These are phyloP conservation scores for Aspergillus vadensis DNA, from an alignment of 2,329 filamentous ascomycete genomes.

Conservation along the genomic window DNA sequence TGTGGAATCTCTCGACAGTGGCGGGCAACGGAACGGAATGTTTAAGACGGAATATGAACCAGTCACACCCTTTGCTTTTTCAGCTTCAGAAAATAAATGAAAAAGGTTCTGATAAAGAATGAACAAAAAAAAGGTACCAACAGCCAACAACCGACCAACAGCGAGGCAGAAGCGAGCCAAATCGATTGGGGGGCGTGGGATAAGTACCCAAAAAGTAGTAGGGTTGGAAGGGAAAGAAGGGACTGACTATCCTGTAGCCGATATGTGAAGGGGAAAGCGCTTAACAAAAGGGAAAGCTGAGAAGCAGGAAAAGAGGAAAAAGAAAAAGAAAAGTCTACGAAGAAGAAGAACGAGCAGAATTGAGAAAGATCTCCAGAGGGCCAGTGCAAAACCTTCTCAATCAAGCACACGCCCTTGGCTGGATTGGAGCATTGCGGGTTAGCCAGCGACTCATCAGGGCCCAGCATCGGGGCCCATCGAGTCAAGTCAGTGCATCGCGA, in stretches of 20 bases:
- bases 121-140: not conserved
- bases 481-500: not conserved
- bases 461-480: not conserved
- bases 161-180: not conserved
- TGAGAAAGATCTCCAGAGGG: too few relatives aligned
- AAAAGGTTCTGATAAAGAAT: not conserved
- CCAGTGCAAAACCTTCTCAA: not conserved
- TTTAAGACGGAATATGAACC: conserved; percentile 6
- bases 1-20: not conserved
- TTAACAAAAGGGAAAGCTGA: conserved; percentile 5
- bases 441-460: not conserved
- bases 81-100: not conserved
- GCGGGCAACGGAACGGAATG: conserved; percentile 21
- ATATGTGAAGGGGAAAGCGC: not conserved
- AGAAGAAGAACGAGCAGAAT: not conserved
- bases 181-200: not conserved
- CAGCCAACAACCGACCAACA: not conserved
- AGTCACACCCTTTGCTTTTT: conserved; percentile 10
- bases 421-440: not conserved
- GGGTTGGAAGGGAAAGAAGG: not conserved
- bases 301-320: conserved; percentile 10
- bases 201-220: not conserved
- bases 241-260: not conserved
- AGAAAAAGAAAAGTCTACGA: not conserved
- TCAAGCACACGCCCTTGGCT: not conserved